Conservation (phyloP, 2,329 filamentous ascomycete species). For the Aspergillus hiratsukae region DNA sequence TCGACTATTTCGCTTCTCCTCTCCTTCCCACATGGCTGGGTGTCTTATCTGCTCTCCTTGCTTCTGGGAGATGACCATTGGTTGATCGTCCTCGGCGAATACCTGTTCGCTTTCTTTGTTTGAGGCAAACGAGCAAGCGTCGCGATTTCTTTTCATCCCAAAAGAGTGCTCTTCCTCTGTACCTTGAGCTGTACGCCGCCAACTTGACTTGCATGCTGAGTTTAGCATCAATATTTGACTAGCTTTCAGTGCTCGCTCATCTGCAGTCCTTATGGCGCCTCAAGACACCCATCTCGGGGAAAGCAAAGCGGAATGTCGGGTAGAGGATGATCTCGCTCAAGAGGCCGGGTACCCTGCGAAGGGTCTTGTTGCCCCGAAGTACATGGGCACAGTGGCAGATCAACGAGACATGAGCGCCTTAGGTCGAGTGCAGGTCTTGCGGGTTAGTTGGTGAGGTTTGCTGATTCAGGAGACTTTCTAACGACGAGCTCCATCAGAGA, state of each 20-base stretch:
- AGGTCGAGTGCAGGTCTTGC: conserved; percentile 37
- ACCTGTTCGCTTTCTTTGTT: not conserved
- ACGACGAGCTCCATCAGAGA: conserved; percentile 26
- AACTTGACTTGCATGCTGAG: not conserved
- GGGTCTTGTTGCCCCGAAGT: conserved; percentile 30
- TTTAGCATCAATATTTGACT: not conserved
- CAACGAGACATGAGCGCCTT: conserved; percentile 35
- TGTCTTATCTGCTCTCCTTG: conserved; percentile 12
- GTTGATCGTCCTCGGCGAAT: not conserved
- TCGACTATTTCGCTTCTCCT: not conserved
- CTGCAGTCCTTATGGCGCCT: not conserved
- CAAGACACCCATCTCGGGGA: not conserved
- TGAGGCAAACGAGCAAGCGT: not conserved
- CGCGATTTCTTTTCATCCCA: not conserved
- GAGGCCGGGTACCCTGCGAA: conserved; percentile 19
- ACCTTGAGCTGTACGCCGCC: not conserved
- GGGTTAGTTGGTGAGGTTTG: conserved; percentile 22
- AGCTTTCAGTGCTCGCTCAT: not conserved
- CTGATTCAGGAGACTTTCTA: not conserved
- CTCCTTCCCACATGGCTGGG: conserved; percentile 20
- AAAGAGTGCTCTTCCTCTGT: not conserved
- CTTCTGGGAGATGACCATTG: not conserved
- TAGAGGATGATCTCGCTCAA: conserved; percentile 4
- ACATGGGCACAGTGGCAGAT: conserved; percentile 36
- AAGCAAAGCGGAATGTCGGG: not conserved